phyloP scores from a whole-genome alignment of 306 rosid genomes.

The Inga laurina region DNA sequence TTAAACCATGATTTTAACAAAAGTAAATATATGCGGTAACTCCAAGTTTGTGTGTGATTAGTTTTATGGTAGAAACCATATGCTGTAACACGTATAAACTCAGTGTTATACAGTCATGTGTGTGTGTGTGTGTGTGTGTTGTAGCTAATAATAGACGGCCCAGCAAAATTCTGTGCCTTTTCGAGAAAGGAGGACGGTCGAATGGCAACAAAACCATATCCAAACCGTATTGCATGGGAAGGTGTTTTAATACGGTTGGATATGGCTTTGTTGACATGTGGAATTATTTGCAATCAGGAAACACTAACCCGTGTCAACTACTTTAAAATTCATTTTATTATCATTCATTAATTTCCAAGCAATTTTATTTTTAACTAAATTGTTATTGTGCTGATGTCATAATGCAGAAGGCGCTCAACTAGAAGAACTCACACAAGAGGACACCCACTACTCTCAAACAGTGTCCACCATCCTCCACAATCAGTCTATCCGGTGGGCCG shows the following conservation, averaged over 20 bases:
- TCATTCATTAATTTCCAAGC: background rate
- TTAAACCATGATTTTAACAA: too few relatives aligned
- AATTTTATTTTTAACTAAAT: background rate
- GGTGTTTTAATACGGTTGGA: too few relatives aligned
- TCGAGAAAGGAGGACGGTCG: background rate
- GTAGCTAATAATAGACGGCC: background rate
- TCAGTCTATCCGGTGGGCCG: constrained; percentile 48
- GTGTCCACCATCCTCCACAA: constrained; percentile 68
- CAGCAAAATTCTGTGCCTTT: background rate
- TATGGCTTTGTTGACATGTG: too few relatives aligned
- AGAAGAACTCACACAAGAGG: constrained; percentile 69
- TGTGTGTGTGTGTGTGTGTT: too few relatives aligned
- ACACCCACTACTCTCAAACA: constrained; percentile 77
- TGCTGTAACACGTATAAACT: too few relatives aligned
- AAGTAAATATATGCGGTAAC: too few relatives aligned
- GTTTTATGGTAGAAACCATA: too few relatives aligned
- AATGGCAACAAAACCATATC: background rate
- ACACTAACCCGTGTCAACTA: background rate
- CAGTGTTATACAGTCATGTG: background rate
- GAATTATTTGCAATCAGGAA: too few relatives aligned
- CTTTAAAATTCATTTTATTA: background rate
- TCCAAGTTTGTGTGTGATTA: too few relatives aligned
- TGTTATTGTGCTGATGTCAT: background rate
- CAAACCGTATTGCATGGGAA: background rate
- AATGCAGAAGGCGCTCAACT: constrained; percentile 37